phyloP scores from a whole-genome alignment of 495 filamentous ascomycete species.

The Neurospora sp. region DNA sequence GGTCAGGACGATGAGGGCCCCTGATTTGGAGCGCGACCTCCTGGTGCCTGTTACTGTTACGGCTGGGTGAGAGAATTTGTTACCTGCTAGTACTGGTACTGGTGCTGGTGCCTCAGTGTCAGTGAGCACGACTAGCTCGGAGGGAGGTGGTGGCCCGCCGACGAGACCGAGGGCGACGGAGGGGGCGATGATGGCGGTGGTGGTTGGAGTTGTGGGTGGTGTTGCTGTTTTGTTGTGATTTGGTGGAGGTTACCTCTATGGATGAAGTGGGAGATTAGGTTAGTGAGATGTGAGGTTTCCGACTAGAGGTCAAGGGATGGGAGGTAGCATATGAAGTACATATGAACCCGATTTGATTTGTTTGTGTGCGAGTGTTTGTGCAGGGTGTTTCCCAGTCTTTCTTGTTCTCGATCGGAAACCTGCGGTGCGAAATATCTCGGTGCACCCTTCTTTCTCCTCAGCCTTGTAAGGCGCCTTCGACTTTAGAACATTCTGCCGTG shows the following conservation, averaged over 20 bases:
- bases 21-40: neutral
- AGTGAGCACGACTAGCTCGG: no score
- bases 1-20: neutral
- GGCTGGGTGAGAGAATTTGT: neutral
- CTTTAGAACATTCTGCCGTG: neutral
- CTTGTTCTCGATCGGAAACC: neutral
- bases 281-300: no score
- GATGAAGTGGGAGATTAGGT: no score
- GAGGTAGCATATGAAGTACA: neutral
- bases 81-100: neutral
- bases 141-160: neutral
- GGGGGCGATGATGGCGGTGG: neutral
- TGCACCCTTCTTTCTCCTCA: neutral
- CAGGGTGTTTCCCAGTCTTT: neutral
- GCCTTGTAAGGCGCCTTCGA: neutral
- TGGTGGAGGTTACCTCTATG: neutral
- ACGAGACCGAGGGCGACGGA: neutral
- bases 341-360: neutral
- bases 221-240: neutral
- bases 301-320: neutral
- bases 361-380: neutral
- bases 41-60: neutral
- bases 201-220: neutral
- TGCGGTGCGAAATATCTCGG: neutral
- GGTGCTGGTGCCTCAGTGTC: neutral